Evolutionary conservation across 1,284 basidiomycete genomes (phyloP).

Genomic region (Cutaneotrichosporon dermatis): DNA sequence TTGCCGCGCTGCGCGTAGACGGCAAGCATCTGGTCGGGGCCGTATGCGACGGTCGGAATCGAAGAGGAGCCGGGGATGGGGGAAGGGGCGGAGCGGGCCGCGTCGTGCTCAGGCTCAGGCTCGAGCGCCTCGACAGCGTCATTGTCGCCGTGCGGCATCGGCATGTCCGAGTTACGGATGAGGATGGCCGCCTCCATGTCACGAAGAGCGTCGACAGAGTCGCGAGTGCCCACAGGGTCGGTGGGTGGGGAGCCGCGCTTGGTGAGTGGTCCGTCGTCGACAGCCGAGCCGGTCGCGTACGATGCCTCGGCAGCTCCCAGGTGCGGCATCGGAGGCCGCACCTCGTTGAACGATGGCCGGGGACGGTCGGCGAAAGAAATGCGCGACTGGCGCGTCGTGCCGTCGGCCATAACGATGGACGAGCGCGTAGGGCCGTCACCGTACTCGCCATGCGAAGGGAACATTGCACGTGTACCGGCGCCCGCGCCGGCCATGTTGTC

Average conservation of each 20-base stretch:
- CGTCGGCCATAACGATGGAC: conserved; percentile 58
- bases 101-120: too few species aligned
- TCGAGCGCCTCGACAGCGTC: conserved; percentile 31
- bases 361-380: conserved; percentile 46
- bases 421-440: conserved; percentile 30
- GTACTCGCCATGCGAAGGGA: conserved; percentile 28
- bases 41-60: conserved; percentile 34
- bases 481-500: conserved; percentile 62
- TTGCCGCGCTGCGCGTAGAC: conserved; percentile 47
- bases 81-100: too few species aligned
- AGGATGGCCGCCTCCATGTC: conserved; percentile 35
- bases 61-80: too few species aligned
- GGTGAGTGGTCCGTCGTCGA: conserved; percentile 39
- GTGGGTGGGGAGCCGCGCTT: not conserved
- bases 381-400: conserved; percentile 42
- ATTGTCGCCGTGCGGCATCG: conserved; percentile 10
- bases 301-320: too few species aligned
- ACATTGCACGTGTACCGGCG: conserved; percentile 50
- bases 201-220: conserved; percentile 42
- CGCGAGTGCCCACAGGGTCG: conserved; percentile 28
- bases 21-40: conserved; percentile 48
- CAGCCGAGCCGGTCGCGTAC: conserved; percentile 33
- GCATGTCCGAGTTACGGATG: conserved; percentile 1
- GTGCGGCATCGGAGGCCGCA: conserved; percentile 48
- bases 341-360: conserved; percentile 61